Conservation (phyloP, 768 basidiomycete species). For the Hypsizygus marmoreus region DNA sequence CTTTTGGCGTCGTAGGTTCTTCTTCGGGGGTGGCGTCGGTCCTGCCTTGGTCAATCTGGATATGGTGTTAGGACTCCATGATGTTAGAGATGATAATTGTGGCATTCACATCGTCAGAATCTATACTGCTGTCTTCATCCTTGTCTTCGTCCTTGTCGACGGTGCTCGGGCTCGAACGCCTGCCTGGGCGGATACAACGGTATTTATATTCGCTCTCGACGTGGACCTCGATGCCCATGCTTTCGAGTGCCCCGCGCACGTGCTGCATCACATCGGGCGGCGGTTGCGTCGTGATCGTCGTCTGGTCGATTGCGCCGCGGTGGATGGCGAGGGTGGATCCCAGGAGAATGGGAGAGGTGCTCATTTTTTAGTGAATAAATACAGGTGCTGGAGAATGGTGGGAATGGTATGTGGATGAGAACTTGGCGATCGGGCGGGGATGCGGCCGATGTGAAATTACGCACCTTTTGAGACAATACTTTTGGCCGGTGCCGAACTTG, state of each 20-base stretch:
- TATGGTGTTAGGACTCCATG: too few species aligned
- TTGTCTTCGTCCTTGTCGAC: too few species aligned
- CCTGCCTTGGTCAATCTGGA: too few species aligned
- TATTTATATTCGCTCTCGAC: slow-evolving; percentile 82
- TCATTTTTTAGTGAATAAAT: background rate
- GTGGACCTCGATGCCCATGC: slow-evolving; percentile 82
- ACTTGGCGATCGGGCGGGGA: too few species aligned
- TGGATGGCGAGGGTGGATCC: slow-evolving; percentile 43
- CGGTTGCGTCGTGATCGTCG: slow-evolving; percentile 73
- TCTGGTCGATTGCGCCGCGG: slow-evolving; percentile 87
- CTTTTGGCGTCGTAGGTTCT: slow-evolving; percentile 42
- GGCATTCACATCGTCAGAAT: background rate
- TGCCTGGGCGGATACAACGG: slow-evolving; percentile 71
- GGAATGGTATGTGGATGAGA: background rate
- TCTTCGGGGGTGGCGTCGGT: slow-evolving; percentile 10
- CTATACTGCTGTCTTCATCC: background rate
- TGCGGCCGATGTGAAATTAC: too few species aligned
- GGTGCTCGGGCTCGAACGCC: slow-evolving; percentile 19
- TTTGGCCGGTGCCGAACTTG: too few species aligned
- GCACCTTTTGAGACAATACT: too few species aligned
- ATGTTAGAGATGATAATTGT: too few species aligned
- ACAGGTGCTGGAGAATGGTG: background rate
- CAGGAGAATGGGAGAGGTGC: background rate
- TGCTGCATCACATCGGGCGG: slow-evolving; percentile 80
- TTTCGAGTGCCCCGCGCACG: slow-evolving; percentile 64